These are phyloP conservation scores for Monosporascus sp. DNA, from an alignment of 2,329 filamentous ascomycete genomes.

Conservation along the genomic window DNA sequence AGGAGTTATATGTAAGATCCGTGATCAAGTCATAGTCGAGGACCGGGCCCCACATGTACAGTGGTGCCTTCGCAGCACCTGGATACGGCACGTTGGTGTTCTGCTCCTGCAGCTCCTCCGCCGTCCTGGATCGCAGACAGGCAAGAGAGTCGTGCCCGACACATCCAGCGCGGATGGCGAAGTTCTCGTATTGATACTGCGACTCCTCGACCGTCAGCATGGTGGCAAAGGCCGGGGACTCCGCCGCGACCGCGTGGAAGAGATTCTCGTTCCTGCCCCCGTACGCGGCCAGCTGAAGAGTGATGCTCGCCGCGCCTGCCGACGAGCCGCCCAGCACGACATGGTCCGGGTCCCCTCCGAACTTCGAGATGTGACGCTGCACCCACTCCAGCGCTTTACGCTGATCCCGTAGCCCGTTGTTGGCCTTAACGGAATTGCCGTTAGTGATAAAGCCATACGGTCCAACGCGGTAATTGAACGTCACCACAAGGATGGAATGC, in stretches of 20 bases:
- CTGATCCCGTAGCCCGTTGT: conserved; percentile 68
- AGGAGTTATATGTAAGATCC: conserved; percentile 45
- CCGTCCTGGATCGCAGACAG: conserved; percentile 41
- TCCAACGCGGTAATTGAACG: conserved; percentile 72
- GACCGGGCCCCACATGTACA: conserved; percentile 50
- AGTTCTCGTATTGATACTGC: conserved; percentile 47
- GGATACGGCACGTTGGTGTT: conserved; percentile 37
- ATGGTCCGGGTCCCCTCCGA: conserved; percentile 64
- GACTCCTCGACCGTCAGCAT: conserved; percentile 41
- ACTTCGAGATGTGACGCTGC: conserved; percentile 57
- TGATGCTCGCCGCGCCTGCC: conserved; percentile 63
- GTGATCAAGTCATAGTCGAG: conserved; percentile 49
- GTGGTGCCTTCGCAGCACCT: conserved; percentile 30
- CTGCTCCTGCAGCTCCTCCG: conserved; percentile 34
- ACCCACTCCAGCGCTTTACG: conserved; percentile 66
- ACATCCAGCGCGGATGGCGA: conserved; percentile 40
- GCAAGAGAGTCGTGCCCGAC: conserved; percentile 32
- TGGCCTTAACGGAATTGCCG: conserved; percentile 51
- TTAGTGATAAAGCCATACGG: conserved; percentile 66
- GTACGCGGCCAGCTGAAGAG: conserved; percentile 55
- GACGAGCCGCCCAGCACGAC: conserved; percentile 65
- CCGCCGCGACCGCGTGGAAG: conserved; percentile 46
- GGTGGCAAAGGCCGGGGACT: conserved; percentile 47
- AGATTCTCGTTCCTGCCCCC: conserved; percentile 42
- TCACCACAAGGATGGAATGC: conserved; percentile 62